Conservation (phyloP, 2,329 filamentous ascomycete genomes). For the Plenodomus biglobosus region DNA sequence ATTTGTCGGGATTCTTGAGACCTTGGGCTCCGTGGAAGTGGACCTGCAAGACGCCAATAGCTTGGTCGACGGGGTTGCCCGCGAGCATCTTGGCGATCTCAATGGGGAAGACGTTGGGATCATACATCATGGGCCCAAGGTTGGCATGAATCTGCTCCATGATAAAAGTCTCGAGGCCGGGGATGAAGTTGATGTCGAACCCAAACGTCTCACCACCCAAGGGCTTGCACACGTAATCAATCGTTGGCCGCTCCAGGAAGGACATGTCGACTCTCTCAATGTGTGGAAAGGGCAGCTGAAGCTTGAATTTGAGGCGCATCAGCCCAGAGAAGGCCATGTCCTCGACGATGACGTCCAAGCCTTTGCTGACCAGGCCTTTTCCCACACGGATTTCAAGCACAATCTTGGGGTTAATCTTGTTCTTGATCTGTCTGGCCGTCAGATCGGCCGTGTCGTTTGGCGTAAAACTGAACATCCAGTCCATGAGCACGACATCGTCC, state of each 20-base stretch:
- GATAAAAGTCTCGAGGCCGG: conserved; percentile 90
- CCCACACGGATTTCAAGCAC: conserved; percentile 93
- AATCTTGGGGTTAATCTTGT: conserved; percentile 96
- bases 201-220: conserved; percentile 93
- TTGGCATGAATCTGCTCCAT: conserved; percentile 95
- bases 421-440: conserved; percentile 84
- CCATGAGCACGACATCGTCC: conserved; percentile 95
- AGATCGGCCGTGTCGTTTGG: conserved; percentile 92
- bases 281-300: conserved; percentile 93
- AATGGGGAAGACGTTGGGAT: conserved; percentile 95
- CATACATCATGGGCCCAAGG: conserved; percentile 95
- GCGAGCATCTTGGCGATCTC: conserved; percentile 98
- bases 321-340: conserved; percentile 95
- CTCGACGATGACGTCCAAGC: conserved; percentile 94
- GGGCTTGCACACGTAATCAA: conserved; percentile 98
- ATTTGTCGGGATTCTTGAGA: conserved; percentile 93
- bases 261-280: conserved; percentile 93
- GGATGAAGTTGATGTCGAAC: conserved; percentile 99
- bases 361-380: conserved; percentile 96
- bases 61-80: conserved; percentile 90
- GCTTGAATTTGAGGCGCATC: conserved; percentile 97
- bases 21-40: conserved; percentile 89
- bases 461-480: conserved; percentile 99
- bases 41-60: conserved; percentile 88
- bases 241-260: conserved; percentile 83